Evolutionary conservation across 176 grass and related monocot genomes (phyloP).

Genomic region (Oryza brachyantha): DNA sequence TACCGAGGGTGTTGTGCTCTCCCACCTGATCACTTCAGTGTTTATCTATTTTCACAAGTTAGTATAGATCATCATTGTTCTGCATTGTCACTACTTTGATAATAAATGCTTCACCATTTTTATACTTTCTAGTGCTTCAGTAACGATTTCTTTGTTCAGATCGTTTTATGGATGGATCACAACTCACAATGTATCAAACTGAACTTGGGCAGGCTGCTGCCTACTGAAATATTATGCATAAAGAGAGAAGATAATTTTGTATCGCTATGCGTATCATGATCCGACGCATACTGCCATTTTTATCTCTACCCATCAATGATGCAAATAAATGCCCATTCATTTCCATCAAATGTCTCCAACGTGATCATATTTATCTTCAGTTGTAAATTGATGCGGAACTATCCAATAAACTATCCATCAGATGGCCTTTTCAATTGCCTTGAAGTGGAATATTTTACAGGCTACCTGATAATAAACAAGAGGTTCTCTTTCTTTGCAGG

Average conservation of each 20-base stretch:
- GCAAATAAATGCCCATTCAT: background rate
- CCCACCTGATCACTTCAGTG: background rate
- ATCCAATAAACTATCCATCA: background rate
- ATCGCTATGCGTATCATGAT: background rate
- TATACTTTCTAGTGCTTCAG: background rate
- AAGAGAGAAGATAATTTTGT: background rate
- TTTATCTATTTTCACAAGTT: background rate
- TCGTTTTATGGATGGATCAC: background rate
- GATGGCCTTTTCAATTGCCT: slow-evolving; percentile 17
- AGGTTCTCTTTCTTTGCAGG: slow-evolving; percentile 57
- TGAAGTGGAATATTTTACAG: slow-evolving; percentile 3
- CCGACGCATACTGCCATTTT: background rate
- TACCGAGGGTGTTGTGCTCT: background rate
- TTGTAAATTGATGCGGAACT: background rate
- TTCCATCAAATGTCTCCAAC: slow-evolving; percentile 6
- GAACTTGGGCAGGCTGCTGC: background rate
- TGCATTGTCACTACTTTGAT: background rate
- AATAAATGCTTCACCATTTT: background rate
- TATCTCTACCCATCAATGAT: background rate
- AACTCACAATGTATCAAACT: background rate
- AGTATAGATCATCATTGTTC: background rate
- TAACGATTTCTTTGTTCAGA: background rate
- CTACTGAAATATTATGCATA: background rate
- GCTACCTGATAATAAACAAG: background rate
- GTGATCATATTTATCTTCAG: background rate